These are phyloP conservation scores for Mycosphaerelloides madeirae DNA, from an alignment of 2,329 filamentous ascomycete genomes.

Conservation along the genomic window DNA sequence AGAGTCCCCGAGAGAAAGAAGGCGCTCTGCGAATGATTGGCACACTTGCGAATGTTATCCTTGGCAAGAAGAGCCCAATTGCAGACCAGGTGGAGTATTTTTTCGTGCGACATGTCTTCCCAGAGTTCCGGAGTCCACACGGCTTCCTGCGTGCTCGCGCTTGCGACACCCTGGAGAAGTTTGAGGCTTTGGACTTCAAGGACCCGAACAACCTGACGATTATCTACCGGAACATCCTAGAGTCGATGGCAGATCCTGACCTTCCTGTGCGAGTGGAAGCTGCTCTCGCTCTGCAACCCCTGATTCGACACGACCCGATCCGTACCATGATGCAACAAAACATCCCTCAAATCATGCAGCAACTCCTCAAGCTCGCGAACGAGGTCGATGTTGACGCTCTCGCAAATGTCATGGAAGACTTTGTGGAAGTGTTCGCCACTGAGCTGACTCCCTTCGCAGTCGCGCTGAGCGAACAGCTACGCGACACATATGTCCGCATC, in stretches of 20 bases:
- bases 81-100: slow-evolving; percentile 98
- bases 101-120: slow-evolving; percentile 96
- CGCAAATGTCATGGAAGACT: slow-evolving; percentile 99
- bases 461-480: slow-evolving; percentile 87
- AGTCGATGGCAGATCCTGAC: slow-evolving; percentile 92
- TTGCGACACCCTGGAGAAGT: slow-evolving; percentile 97
- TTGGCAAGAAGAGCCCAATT: slow-evolving; percentile 97
- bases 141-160: slow-evolving; percentile 91
- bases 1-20: slow-evolving; percentile 93
- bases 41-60: slow-evolving; percentile 84
- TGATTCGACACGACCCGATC: slow-evolving; percentile 93
- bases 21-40: slow-evolving; percentile 96
- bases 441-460: slow-evolving; percentile 97
- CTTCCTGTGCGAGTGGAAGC: slow-evolving; percentile 92
- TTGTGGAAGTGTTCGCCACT: slow-evolving; percentile 96
- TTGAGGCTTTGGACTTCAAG: slow-evolving; percentile 94
- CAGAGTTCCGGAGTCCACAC: slow-evolving; percentile 88
- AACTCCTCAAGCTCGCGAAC: slow-evolving; percentile 92
- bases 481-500: slow-evolving; percentile 93
- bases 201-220: slow-evolving; percentile 91
- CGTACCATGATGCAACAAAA: slow-evolving; percentile 93
- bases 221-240: slow-evolving; percentile 93
- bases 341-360: slow-evolving; percentile 99
- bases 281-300: slow-evolving; percentile 84
- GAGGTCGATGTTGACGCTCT: slow-evolving; percentile 96